Base-by-base conservation (phyloP, 148 eudicot species). In the Spergularia bocconei region DNA sequence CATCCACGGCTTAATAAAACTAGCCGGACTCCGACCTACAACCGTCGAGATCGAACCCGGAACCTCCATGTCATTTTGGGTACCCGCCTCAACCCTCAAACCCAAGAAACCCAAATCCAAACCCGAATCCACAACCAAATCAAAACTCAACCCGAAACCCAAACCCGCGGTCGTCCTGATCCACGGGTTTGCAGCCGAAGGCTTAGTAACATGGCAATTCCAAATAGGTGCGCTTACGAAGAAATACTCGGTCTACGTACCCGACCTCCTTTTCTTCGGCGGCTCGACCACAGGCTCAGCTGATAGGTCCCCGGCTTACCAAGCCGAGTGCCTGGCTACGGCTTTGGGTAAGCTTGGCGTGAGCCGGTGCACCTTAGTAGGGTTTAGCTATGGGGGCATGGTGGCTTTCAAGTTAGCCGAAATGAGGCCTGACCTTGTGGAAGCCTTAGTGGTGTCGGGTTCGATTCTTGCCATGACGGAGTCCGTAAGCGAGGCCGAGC, bases 381-480 rank as follows among this genome's bases (percentile, higher is more conserved):
- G 97, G 67, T 94, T 94, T 36, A 94, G 98, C 63, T 94, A 94
- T 61, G 98, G 98, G 0, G 96, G 98, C 0, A 90, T 94, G 98
- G 98, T 94, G 50, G 95, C 91, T 2, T 94, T 94, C 67, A 90
- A 91, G 88, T 19, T 91, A 85, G 98, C 97, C 20, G 93, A 91
- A 81, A 14, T 79, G 71, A 75, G 78, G 66, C 98, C 98, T 2
- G 93, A 90, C 10, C 36, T 92, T 75, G 97, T 92, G 5, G 79
- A 79, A 55, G 88, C 84, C 3, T 1, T 89, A 77, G 96, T 92
- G 74, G 84, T 95, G 2, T 90, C 98, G 1, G 98, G 98, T 3
- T 92, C 98, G 44, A 85, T 95, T 0, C 38, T 95, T 60, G 91
- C 98, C 0, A 95, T 95, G 97, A 90, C 97, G 0, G 96, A 89